phyloP scores from a whole-genome alignment of 768 basidiomycete species.

The Phlebiopsis flavidoalba region DNA sequence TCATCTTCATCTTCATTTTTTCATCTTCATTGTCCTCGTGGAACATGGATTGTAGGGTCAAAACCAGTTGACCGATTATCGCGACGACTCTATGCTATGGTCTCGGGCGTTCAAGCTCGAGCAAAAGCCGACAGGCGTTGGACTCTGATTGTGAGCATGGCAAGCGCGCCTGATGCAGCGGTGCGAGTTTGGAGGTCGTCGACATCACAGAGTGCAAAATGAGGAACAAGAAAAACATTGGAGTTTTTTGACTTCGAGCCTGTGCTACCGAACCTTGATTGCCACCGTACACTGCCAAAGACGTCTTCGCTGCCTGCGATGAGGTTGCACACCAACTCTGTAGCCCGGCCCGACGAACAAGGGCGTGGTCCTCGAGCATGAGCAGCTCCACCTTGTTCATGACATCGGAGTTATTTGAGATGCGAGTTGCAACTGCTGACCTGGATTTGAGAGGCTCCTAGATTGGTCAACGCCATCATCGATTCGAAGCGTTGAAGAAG shows the following conservation, averaged over 20 bases:
- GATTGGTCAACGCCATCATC: slow-evolving; percentile 94
- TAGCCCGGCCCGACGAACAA: slow-evolving; percentile 85
- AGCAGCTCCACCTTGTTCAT: slow-evolving; percentile 65
- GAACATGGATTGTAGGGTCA: slow-evolving; percentile 43
- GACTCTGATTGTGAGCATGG: slow-evolving; percentile 66
- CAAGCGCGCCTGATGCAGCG: slow-evolving; percentile 89
- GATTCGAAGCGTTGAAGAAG: slow-evolving; percentile 88
- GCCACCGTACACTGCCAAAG: slow-evolving; percentile 69
- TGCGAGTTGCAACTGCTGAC: slow-evolving; percentile 58
- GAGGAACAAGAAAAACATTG: slow-evolving; percentile 74
- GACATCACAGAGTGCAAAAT: slow-evolving; percentile 81
- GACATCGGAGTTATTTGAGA: slow-evolving; percentile 58
- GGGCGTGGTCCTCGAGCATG: slow-evolving; percentile 74
- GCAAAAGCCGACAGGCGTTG: slow-evolving; percentile 54
- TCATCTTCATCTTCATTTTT: slow-evolving; percentile 18
- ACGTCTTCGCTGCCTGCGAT: slow-evolving; percentile 69
- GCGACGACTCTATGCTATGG: slow-evolving; percentile 57
- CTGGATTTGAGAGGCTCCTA: slow-evolving; percentile 77
- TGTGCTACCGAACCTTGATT: slow-evolving; percentile 21
- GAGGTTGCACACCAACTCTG: slow-evolving; percentile 91
- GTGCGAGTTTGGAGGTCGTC: slow-evolving; percentile 80
- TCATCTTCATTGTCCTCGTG: slow-evolving; percentile 34
- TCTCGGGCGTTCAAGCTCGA: slow-evolving; percentile 61
- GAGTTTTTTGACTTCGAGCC: slow-evolving; percentile 53
- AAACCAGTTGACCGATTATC: slow-evolving; percentile 64